These are phyloP conservation scores for Vishniacozyma victoriae DNA, from an alignment of 768 basidiomycete genomes.

Conservation along the genomic window DNA sequence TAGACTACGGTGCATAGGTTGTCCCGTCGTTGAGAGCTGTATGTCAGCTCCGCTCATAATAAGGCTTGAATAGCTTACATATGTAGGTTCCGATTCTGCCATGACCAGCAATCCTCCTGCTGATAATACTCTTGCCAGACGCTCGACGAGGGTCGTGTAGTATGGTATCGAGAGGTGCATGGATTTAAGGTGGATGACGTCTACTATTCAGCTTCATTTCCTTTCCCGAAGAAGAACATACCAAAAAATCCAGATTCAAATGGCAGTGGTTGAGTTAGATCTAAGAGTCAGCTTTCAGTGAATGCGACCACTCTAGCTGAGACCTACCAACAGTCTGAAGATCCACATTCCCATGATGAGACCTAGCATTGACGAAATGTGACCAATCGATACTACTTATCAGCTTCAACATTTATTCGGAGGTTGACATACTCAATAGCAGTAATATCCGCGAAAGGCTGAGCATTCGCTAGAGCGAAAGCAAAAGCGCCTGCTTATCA, in stretches of 20 bases:
- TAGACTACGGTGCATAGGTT: neutral
- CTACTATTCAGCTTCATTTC: conserved; percentile 10
- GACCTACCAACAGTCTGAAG: conserved; percentile 26
- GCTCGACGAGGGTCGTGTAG: conserved; percentile 31
- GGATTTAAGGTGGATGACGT: conserved; percentile 42
- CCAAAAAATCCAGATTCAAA: conserved; percentile 20
- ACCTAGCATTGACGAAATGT: conserved; percentile 1
- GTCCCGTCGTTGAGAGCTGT: conserved; percentile 3
- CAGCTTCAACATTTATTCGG: neutral
- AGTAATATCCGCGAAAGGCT: conserved; percentile 26
- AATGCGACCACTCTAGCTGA: neutral
- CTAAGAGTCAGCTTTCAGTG: conserved; percentile 11
- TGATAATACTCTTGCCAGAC: conserved; percentile 31
- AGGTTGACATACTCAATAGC: conserved; percentile 29
- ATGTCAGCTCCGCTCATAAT: neutral
- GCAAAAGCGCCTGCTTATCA: conserved; percentile 26
- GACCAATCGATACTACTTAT: conserved; percentile 25
- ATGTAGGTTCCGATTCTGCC: conserved; percentile 31
- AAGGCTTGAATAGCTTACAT: conserved; percentile 18
- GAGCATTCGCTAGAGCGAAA: conserved; percentile 17
- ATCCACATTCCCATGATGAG: conserved; percentile 35
- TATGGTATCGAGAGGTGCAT: conserved; percentile 21
- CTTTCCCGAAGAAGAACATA: conserved; percentile 2
- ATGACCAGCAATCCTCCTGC: conserved; percentile 38
- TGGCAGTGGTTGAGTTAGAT: conserved; percentile 26